Conservation (phyloP, 179 eudicot species). For the Gypsophila paniculata region DNA sequence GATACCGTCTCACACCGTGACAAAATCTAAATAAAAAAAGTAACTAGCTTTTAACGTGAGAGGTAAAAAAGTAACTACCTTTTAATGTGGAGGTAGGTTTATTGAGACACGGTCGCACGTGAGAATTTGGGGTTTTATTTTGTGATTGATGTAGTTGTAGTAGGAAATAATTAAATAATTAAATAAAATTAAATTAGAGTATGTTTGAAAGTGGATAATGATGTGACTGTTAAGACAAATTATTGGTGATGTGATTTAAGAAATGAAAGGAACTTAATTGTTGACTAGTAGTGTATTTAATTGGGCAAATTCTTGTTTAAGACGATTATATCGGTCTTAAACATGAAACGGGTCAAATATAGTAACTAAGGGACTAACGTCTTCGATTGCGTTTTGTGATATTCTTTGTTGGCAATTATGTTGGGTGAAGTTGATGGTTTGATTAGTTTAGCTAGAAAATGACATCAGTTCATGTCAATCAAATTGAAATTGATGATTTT, state of each 20-base stretch:
- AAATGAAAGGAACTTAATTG: not conserved
- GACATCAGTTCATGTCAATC: slow-evolving; percentile 10
- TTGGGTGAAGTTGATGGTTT: not conserved
- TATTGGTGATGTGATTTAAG: slow-evolving; percentile 5
- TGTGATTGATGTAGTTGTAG: slow-evolving; percentile 5
- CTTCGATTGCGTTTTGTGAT: not conserved
- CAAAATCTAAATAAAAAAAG: too few species aligned
- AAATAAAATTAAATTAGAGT: not conserved
- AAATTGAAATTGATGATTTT: not conserved
- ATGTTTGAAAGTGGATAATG: slow-evolving; percentile 1
- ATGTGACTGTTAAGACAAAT: slow-evolving; percentile 9
- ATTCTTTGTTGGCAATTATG: not conserved
- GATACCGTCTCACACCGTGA: too few species aligned
- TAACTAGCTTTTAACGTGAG: too few species aligned
- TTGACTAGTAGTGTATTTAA: not conserved
- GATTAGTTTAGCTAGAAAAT: slow-evolving; percentile 3
- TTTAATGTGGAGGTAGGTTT: too few species aligned
- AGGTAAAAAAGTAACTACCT: too few species aligned
- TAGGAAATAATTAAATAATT: not conserved
- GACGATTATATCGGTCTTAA: too few species aligned
- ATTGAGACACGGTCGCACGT: too few species aligned
- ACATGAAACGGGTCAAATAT: too few species aligned
- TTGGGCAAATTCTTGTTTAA: not conserved
- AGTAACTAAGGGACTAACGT: too few species aligned
- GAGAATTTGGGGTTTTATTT: not conserved